Percentiles rank a stretch among this genome's conserved stretches.
Evolutionary conservation across 2,329 filamentous ascomycete genomes (phyloP).

Genomic region (Botrytis cinerea): DNA sequence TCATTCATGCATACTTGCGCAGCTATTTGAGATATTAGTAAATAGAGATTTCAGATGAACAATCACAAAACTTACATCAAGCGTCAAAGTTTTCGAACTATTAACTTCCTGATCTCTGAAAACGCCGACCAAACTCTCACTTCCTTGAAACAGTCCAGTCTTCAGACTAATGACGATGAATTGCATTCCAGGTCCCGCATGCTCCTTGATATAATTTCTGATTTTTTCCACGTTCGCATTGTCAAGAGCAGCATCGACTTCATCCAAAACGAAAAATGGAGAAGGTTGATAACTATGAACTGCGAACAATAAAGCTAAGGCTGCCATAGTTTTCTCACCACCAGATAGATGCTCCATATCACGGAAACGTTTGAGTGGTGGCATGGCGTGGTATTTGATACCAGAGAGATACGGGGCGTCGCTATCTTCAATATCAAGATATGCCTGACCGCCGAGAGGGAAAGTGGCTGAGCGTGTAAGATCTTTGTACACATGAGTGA

Average conservation of each 20-base stretch:
- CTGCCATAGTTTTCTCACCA: slow-evolving; percentile 98
- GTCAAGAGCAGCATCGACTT: slow-evolving; percentile 97
- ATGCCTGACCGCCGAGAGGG: slow-evolving; percentile 84
- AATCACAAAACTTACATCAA: slow-evolving; percentile 74
- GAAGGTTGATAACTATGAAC: slow-evolving; percentile 95
- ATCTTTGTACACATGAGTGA: slow-evolving; percentile 91
- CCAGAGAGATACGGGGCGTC: slow-evolving; percentile 94
- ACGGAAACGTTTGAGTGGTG: slow-evolving; percentile 93
- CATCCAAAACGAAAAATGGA: slow-evolving; percentile 97
- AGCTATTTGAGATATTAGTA: slow-evolving; percentile 32
- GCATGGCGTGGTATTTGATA: slow-evolving; percentile 99
- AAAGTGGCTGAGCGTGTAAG: slow-evolving; percentile 89
- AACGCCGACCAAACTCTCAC: slow-evolving; percentile 91
- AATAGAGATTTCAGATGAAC: neutral
- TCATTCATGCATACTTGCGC: slow-evolving; percentile 37
- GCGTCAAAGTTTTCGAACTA: slow-evolving; percentile 83
- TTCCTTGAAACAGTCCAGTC: slow-evolving; percentile 92
- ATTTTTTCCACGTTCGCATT: slow-evolving; percentile 96
- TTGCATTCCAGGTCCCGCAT: slow-evolving; percentile 96
- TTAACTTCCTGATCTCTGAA: slow-evolving; percentile 95
- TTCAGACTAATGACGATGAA: slow-evolving; percentile 98
- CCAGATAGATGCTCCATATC: slow-evolving; percentile 99
- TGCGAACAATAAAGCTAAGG: slow-evolving; percentile 91
- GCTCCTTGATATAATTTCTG: slow-evolving; percentile 92
- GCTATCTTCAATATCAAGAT: slow-evolving; percentile 90